These are phyloP conservation scores for Boletus rubropictus DNA, from an alignment of 768 basidiomycete species.

Conservation along the genomic window DNA sequence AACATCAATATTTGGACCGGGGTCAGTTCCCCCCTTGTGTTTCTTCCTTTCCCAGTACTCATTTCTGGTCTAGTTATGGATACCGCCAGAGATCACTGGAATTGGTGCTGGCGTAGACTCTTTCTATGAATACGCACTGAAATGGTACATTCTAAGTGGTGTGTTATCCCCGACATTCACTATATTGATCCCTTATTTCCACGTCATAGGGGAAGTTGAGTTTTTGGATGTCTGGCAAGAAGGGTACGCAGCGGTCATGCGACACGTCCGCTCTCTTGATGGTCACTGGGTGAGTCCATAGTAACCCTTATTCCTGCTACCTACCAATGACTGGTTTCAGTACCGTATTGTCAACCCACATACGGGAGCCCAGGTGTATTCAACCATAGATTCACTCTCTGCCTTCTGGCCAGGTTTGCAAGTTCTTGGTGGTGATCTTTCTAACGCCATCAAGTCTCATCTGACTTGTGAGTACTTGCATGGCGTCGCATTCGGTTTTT, in stretches of 20 bases:
- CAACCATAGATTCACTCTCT: constrained; percentile 88
- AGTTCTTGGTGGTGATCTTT: constrained; percentile 77
- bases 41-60: constrained; percentile 1
- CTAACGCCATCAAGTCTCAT: constrained; percentile 90
- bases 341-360: constrained; percentile 82
- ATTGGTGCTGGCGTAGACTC: constrained; percentile 96
- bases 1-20: constrained; percentile 81
- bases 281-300: constrained; percentile 69
- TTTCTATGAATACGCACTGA: constrained; percentile 91
- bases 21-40: constrained; percentile 38
- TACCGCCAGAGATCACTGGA: constrained; percentile 64
- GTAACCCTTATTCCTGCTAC: not conserved
- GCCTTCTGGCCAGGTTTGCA: constrained; percentile 98
- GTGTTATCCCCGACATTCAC: constrained; percentile 11
- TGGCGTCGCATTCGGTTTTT: not conserved
- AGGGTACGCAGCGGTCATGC: constrained; percentile 79
- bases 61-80: constrained; percentile 50
- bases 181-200: not conserved
- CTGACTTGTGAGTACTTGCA: constrained; percentile 58
- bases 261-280: constrained; percentile 72
- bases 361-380: constrained; percentile 66
- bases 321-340: constrained; percentile 36
- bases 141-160: constrained; percentile 89
- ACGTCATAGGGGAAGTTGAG: constrained; percentile 57
- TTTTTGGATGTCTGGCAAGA: constrained; percentile 85